Conservation (phyloP, 2,329 filamentous ascomycete genomes). For the Calonectria henricotiae region DNA sequence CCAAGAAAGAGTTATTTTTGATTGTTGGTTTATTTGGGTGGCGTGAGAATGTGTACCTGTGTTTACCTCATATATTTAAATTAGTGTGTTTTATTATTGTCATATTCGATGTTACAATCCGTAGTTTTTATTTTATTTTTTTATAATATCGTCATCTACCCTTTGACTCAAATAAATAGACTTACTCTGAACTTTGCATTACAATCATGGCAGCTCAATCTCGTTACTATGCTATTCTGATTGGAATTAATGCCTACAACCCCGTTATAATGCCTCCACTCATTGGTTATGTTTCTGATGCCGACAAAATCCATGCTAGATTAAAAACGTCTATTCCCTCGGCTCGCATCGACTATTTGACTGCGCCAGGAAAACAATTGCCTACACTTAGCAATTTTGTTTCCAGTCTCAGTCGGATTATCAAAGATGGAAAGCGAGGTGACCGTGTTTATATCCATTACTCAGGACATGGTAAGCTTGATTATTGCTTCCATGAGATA, state of each 20-base stretch:
- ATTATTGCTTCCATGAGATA: no score
- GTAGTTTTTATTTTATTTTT: no score
- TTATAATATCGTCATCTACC: no score
- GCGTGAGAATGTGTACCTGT: no score
- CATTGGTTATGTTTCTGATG: slow-evolving; percentile 33
- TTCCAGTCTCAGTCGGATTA: neutral
- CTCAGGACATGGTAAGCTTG: slow-evolving; percentile 31
- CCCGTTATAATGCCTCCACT: neutral
- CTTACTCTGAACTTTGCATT: no score
- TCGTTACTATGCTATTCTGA: slow-evolving; percentile 26
- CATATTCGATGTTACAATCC: no score
- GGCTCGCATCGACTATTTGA: slow-evolving; percentile 25
- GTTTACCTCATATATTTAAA: no score
- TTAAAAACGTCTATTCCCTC: neutral
- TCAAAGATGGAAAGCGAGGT: neutral
- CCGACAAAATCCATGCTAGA: neutral
- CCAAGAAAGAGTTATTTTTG: no score
- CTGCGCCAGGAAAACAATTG: slow-evolving; percentile 1
- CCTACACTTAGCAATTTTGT: slow-evolving; percentile 18
- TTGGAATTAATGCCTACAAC: slow-evolving; percentile 36
- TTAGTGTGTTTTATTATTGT: no score
- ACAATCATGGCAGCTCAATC: no score
- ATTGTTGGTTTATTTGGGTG: no score
- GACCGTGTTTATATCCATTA: slow-evolving; percentile 35
- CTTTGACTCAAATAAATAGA: no score